Conservation (phyloP, 1,139 yeast genomes). For the Debaryomyces udenii region DNA sequence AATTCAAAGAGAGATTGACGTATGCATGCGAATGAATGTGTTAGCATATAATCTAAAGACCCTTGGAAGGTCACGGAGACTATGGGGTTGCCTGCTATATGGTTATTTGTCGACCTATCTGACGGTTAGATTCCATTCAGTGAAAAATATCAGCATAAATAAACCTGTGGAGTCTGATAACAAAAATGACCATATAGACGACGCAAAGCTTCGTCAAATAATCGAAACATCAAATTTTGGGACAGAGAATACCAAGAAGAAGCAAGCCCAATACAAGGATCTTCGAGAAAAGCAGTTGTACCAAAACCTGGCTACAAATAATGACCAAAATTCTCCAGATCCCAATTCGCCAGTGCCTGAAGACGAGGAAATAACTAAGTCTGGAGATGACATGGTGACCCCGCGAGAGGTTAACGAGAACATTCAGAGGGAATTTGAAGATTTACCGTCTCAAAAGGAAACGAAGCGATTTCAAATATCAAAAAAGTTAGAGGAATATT, state of each 20-base stretch:
- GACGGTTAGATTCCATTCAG: neutral
- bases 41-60: constrained; percentile 2
- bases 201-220: constrained; percentile 16
- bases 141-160: constrained; percentile 1
- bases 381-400: neutral
- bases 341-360: neutral
- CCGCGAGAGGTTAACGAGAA: constrained; percentile 20
- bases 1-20: neutral
- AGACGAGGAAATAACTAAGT: neutral
- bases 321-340: neutral
- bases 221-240: constrained; percentile 29
- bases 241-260: constrained; percentile 14
- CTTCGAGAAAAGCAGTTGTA: constrained; percentile 13
- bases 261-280: constrained; percentile 11
- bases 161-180: neutral
- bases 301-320: constrained; percentile 1
- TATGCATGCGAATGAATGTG: constrained; percentile 3
- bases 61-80: constrained; percentile 3
- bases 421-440: constrained; percentile 26
- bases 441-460: constrained; percentile 38
- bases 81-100: neutral
- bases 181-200: constrained; percentile 1
- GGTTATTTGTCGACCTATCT: neutral
- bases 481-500: constrained; percentile 49
- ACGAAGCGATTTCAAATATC: constrained; percentile 20